Evolutionary conservation across 2,329 filamentous ascomycete species (phyloP).

Genomic region (Exophiala spinifera): DNA sequence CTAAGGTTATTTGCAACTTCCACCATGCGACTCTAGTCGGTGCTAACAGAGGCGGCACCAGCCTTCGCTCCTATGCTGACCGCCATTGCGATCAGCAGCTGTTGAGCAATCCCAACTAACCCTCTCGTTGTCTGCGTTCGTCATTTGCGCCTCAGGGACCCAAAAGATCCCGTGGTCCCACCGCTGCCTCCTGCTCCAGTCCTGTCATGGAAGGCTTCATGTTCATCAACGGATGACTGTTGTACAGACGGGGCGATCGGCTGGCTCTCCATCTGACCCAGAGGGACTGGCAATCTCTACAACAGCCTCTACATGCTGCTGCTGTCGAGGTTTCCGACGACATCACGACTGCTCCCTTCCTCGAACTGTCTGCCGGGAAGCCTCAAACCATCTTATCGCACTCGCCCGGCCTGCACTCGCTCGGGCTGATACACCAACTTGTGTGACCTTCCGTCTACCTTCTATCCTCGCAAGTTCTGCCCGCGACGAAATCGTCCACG

Average conservation of each 20-base stretch:
- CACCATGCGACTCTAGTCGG: not conserved
- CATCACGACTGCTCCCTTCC: not conserved
- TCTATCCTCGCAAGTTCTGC: no score
- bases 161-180: slow-evolving; percentile 3
- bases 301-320: not conserved
- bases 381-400: not conserved
- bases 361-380: not conserved
- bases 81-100: not conserved
- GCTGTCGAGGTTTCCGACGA: not conserved
- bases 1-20: not conserved
- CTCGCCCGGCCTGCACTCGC: not conserved
- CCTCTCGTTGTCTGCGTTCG: not conserved
- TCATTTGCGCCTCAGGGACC: not conserved
- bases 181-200: slow-evolving; percentile 1
- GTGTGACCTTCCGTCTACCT: not conserved
- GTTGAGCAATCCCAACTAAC: not conserved
- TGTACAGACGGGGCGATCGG: not conserved
- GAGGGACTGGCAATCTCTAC: not conserved
- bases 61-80: not conserved
- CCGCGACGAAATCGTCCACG: no score
- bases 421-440: not conserved
- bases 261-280: not conserved
- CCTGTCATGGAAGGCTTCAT: slow-evolving; percentile 1
- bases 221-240: not conserved
- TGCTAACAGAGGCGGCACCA: not conserved